Percentiles rank a stretch among this genome's conserved stretches.
These are phyloP conservation scores for Diaporthe ilicicola DNA, from an alignment of 2,329 filamentous ascomycete species.

Conservation along the genomic window DNA sequence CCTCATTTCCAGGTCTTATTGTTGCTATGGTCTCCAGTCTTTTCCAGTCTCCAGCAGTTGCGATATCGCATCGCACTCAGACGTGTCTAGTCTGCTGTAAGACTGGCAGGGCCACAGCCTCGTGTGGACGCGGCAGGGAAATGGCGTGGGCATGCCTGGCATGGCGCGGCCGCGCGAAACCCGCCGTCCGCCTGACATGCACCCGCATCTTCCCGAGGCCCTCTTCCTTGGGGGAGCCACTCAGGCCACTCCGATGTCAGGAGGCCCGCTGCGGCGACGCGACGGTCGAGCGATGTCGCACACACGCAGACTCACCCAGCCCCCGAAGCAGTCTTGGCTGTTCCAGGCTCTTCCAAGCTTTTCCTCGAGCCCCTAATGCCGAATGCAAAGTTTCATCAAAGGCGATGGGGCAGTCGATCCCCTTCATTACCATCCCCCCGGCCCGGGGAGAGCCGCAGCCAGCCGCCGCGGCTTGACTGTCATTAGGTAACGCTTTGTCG, in stretches of 20 bases:
- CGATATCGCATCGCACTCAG: conserved; percentile 28
- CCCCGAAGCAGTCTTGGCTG: neutral
- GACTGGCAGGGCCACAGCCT: conserved; percentile 26
- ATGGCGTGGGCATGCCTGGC: conserved; percentile 9
- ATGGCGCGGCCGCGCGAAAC: neutral
- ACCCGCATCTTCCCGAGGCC: conserved; percentile 17
- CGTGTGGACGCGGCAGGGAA: conserved; percentile 13
- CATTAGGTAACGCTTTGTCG: conserved; percentile 32
- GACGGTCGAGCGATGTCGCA: conserved; percentile 16
- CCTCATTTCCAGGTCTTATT: neutral
- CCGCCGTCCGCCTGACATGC: neutral
- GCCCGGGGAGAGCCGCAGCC: conserved; percentile 10
- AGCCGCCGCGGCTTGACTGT: conserved; percentile 12
- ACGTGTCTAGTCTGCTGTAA: neutral
- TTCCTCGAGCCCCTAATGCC: conserved; percentile 1
- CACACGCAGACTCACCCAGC: neutral
- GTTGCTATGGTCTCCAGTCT: neutral
- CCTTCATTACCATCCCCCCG: neutral
- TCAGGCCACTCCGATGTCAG: conserved; percentile 28
- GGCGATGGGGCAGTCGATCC: neutral
- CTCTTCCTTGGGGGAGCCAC: neutral
- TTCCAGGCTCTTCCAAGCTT: conserved; percentile 1
- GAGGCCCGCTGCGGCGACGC: conserved; percentile 22
- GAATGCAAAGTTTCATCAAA: conserved; percentile 7
- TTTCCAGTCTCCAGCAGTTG: neutral